These are phyloP conservation scores for Pestalotiopsis sp. DNA, from an alignment of 2,329 filamentous ascomycete species.

Conservation along the genomic window DNA sequence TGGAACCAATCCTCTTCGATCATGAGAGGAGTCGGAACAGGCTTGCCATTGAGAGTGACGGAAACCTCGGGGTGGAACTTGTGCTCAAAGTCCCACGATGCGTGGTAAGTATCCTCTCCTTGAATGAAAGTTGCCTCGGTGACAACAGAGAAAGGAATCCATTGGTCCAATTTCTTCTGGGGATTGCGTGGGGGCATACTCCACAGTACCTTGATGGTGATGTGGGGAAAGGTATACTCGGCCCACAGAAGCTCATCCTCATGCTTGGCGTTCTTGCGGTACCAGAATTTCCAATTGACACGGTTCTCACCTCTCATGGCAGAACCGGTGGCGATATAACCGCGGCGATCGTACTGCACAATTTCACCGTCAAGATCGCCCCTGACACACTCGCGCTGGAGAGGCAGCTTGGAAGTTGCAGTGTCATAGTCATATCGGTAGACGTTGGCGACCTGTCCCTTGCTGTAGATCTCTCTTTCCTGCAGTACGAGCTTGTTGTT, in stretches of 20 bases:
- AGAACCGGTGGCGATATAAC: slow-evolving; percentile 4
- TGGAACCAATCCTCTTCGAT: slow-evolving; percentile 11
- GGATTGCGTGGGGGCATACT: slow-evolving; percentile 10
- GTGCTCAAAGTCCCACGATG: slow-evolving; percentile 9
- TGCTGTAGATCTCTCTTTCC: background rate
- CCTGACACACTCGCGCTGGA: slow-evolving; percentile 1
- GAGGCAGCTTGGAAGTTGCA: background rate
- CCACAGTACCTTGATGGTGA: slow-evolving; percentile 9
- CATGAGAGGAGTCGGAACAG: background rate
- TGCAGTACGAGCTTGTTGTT: background rate
- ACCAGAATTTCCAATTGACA: slow-evolving; percentile 8
- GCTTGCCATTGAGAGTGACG: slow-evolving; percentile 5
- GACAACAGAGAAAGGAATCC: slow-evolving; percentile 7
- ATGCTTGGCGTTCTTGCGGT: slow-evolving; percentile 5
- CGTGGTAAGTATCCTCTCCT: background rate
- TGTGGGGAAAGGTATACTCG: slow-evolving; percentile 10
- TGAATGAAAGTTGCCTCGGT: slow-evolving; percentile 8
- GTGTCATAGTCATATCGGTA: slow-evolving; percentile 5
- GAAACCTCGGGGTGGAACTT: slow-evolving; percentile 9
- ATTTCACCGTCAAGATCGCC: background rate
- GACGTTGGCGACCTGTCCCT: background rate
- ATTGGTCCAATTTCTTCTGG: slow-evolving; percentile 4
- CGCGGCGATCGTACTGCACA: background rate
- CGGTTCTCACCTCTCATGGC: slow-evolving; percentile 6
- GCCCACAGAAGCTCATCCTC: slow-evolving; percentile 9